Evolutionary conservation across 345 rosid genomes (phyloP), one percentile per base, ranked within the genome.

Genomic region (Euphorbia tirucalli): DNA sequence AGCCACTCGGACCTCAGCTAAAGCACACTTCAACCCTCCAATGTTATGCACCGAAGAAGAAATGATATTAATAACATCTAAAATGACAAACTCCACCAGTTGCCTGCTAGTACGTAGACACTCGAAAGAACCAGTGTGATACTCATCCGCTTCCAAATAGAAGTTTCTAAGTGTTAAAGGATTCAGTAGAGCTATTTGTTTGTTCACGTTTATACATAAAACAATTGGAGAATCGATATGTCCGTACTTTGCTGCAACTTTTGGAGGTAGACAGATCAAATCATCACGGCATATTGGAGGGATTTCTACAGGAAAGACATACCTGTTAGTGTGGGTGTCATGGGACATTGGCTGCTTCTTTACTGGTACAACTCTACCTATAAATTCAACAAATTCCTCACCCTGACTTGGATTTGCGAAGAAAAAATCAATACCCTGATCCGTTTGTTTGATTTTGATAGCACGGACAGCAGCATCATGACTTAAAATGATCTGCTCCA

Each of bases 351-450:
- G 75, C 11, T 83, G 83, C 18, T 85, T 69, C 39, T 63, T 84
- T 14, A 82, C 71, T 0, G 92, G 92, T 52, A 82, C 79, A 75
- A 87, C 85, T 68, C 79, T 84, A 60, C 83, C 46, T 24, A 87
- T 18, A 79, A 87, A 87, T 9, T 87, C 88, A 6, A 84, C 79
- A 74, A 87, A 85, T 49, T 73, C 80, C 11, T 67, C 69, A 25
- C 85, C 89, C 62, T 85, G 89, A 69, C 92, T 87, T 19, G 77
- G 75, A 63, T 85, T 87, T 60, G 79, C 80, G 69, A 85, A 87
- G 86, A 84, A 85, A 37, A 87, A 87, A 70, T 87, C 92, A 68
- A 85, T 84, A 64, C 92, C 89, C 46, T 84, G 84, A 59, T 85
- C 87, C 55, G 82, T 78, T 75, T 87, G 89, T 78, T 79, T 84